Evolutionary conservation across 495 filamentous ascomycete genomes (phyloP).

Genomic region (Barbatosphaeria neglecta): DNA sequence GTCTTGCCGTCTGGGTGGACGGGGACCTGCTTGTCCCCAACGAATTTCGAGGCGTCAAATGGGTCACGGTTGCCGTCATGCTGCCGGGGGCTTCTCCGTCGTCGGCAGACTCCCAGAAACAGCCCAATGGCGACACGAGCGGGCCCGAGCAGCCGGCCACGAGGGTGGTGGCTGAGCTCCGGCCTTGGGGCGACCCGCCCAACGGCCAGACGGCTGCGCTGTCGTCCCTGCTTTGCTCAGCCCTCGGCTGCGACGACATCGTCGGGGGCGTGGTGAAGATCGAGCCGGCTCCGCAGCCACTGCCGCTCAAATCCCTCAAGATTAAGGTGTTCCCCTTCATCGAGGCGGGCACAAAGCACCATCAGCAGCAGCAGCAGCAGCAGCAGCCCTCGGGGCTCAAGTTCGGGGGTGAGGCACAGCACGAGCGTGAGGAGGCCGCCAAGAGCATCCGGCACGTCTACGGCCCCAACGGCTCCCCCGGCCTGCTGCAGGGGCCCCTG

Average conservation of each 20-base stretch:
- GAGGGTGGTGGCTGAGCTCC: constrained; percentile 64
- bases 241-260: constrained; percentile 55
- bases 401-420: constrained; percentile 79
- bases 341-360: constrained; percentile 34
- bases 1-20: constrained; percentile 74
- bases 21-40: constrained; percentile 55
- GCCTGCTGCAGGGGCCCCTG: constrained; percentile 71
- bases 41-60: constrained; percentile 59
- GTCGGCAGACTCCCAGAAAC: constrained; percentile 62
- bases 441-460: constrained; percentile 45
- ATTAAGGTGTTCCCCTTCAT: constrained; percentile 75
- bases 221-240: constrained; percentile 60
- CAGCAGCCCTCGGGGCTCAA: constrained; percentile 54
- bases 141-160: constrained; percentile 48
- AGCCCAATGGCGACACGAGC: constrained; percentile 47
- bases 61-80: constrained; percentile 64
- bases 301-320: constrained; percentile 24
- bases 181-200: constrained; percentile 77
- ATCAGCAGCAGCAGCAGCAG: too few species aligned
- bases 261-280: constrained; percentile 83
- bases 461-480: constrained; percentile 39
- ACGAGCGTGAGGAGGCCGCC: constrained; percentile 56
- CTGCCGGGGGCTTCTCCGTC: constrained; percentile 68
- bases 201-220: constrained; percentile 66
- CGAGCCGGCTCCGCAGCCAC: constrained; percentile 43